Conservation (phyloP, 202 grass and related monocot species). For the Tripidium arundinaceum region DNA sequence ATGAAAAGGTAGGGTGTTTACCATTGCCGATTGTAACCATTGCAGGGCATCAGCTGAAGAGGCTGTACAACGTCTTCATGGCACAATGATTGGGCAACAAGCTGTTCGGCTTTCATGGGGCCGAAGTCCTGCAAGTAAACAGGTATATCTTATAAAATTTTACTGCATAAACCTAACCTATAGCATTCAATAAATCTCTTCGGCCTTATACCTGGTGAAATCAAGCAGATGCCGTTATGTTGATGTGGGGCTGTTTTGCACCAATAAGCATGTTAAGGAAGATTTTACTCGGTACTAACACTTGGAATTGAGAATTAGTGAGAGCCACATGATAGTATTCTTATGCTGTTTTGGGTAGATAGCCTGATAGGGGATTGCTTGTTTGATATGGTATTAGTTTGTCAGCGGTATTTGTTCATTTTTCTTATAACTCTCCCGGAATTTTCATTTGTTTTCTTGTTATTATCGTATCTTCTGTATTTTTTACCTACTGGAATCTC, state of each 20-base stretch:
- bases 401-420: not conserved
- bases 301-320: not conserved
- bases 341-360: conserved; percentile 5
- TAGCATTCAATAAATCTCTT: not conserved
- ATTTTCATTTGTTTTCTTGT: not conserved
- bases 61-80: conserved; percentile 90
- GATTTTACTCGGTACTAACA: not conserved
- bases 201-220: not conserved
- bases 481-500: conserved; percentile 14
- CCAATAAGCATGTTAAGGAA: conserved; percentile 23
- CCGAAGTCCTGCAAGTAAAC: conserved; percentile 75
- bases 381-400: conserved; percentile 3
- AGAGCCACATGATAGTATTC: not conserved
- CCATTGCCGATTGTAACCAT: not conserved
- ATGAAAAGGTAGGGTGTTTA: conserved; percentile 20
- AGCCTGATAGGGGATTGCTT: conserved; percentile 1
- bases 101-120: conserved; percentile 96
- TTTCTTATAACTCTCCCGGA: not conserved
- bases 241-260: not conserved
- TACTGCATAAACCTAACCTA: not conserved
- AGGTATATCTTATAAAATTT: conserved; percentile 50
- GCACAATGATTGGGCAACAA: conserved; percentile 88
- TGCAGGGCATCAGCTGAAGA: conserved; percentile 91
- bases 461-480: not conserved
- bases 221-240: not conserved